Base-by-base conservation (phyloP, 352 stramenopile species). In the Phytophthora hybrid region DNA sequence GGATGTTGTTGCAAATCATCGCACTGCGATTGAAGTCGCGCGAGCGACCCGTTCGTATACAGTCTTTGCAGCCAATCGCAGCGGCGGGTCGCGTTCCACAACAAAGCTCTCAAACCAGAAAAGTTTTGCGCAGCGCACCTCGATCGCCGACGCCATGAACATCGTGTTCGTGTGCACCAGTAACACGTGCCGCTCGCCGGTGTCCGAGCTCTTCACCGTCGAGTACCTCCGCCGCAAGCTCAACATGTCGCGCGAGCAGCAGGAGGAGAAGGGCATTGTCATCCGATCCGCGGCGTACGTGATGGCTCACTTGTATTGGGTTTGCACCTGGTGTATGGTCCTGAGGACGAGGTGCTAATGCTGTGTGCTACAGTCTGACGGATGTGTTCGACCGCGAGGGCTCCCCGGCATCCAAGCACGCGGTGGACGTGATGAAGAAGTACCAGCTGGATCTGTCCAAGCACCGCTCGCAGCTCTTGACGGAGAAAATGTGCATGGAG, bases 91-190 rank as follows among this genome's bases (percentile, higher is more conserved):
- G 31, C 69, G 41, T 56, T 51, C 41, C 41, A 13, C 14, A 49
- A 13, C 41, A 19, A 14, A 51, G 14, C 14, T n/a, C 51, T 66
- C 74, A 80, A 53, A 78, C 55, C 51, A 59, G 16, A 76, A 73
- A 63, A 34, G 44, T 7, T 8, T 31, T 14, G 41, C 16, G 44
- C 18, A 51, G 4, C 44, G 44, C 26, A 74, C 26, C 44, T n/a
- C 46, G 8, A 52, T 11, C 31, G 11, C 18, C 7, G 11, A 32
- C 57, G 47, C 60, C 26, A 93, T 93, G 87, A 89, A 93, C 74
- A 79, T 96, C 32, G 72, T 96, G 59, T 96, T 96, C 52, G 87
- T 94, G 54, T 96, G 89, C 78, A 93, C 89, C 37, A 94, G 89
- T 77, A 96, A 96, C 76, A 94, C 87, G 60, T 94, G 87, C 66